These are phyloP conservation scores for Angophora floribunda DNA, from an alignment of 345 rosid species.

Conservation along the genomic window DNA sequence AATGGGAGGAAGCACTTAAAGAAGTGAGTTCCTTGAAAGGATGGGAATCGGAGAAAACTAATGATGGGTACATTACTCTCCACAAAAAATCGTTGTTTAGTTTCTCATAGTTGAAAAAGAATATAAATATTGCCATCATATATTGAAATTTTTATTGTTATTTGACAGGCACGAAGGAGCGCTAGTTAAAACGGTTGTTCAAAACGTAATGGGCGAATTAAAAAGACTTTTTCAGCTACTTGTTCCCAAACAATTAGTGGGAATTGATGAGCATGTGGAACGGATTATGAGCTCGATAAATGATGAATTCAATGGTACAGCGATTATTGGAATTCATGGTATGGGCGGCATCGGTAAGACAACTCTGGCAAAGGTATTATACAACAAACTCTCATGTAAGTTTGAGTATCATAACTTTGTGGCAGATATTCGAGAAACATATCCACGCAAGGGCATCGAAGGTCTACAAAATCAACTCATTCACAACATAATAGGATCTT, in stretches of 20 bases:
- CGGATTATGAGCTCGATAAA: not conserved
- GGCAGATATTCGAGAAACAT: not conserved
- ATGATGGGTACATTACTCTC: not conserved
- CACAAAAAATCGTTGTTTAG: too few species aligned
- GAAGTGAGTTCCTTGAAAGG: not conserved
- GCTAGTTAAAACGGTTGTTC: not conserved
- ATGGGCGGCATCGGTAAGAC: not conserved
- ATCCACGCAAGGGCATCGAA: not conserved
- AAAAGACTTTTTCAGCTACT: not conserved
- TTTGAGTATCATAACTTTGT: not conserved
- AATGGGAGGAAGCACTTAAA: not conserved
- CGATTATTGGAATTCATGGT: not conserved
- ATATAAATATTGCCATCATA: not conserved
- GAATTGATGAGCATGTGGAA: not conserved
- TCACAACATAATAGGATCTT: not conserved
- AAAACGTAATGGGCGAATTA: not conserved
- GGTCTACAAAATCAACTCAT: not conserved
- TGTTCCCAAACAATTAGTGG: not conserved
- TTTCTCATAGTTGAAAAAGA: not conserved
- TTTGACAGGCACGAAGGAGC: not conserved
- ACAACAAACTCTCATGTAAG: not conserved
- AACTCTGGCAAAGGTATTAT: not conserved
- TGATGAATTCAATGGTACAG: not conserved
- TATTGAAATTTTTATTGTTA: not conserved
- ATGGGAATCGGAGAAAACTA: not conserved